Base-by-base conservation (phyloP, 2,329 filamentous ascomycete species). In the Hymenoscyphus repandus region DNA sequence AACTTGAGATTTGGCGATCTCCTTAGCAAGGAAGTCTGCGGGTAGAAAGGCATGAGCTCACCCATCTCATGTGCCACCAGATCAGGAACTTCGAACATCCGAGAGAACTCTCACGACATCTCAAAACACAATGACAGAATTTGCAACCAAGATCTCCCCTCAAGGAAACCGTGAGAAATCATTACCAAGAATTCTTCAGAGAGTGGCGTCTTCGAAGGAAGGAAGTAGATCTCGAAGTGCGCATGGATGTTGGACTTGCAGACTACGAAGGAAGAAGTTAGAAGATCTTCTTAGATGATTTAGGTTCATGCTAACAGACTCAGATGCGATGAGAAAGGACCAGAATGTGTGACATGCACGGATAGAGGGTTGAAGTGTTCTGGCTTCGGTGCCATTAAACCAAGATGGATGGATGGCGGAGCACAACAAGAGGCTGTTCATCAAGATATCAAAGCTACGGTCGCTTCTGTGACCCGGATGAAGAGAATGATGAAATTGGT, bases 351-450 rank as follows among this genome's bases (percentile, higher is more conserved):
- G 9, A 36, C 41, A 11, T 50, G 48, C 17, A 34, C 13, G 33
- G 48, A 50, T 15, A 30, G 48, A 45, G 48, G 48, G n/a, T 15
- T 50, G 22, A 43, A 50, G 18, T 50, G 48, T 31, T 36, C 48
- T 13, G 48, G 48, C 2, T 50, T 50, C 17, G 48, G 41, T 30
- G 48, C 43, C 11, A 33, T 50, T 22, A 50, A 50, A 27, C 48
- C 48, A 22, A 32, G 27, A 50, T 50, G 48, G 48, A 50, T 50
- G 48, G 48, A 50, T 42, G 48, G 48, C 9, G 48, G 48, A n/a
- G 48, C 37, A 15, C 48, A 45, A 34, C 48, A 50, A 50, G 48
- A 50, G 15, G 48, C 43, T 34, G 34, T 46, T 36, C 48, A 50
- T 36, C 48, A 44, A 36, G 48, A 50, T 12, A 46, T 50, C 18